Percentiles rank a stretch among this genome's conserved stretches.
phyloP scores from a whole-genome alignment of 805 yeast species.

The Hanseniaspora guilliermondii region DNA sequence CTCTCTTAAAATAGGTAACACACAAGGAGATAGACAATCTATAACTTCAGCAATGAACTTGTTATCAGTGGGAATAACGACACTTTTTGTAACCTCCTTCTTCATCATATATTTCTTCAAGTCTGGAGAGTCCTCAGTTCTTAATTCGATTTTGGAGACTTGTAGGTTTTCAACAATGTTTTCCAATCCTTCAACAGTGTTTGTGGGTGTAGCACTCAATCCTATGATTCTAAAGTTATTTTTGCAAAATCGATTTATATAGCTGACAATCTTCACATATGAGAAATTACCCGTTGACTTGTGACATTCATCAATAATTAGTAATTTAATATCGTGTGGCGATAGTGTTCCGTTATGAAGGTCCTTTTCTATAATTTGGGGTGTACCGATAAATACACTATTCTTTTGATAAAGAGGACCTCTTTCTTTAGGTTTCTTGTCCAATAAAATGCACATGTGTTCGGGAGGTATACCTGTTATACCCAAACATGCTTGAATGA shows the following conservation, averaged over 20 bases:
- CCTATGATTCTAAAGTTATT: conserved; percentile 65
- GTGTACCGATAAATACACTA: conserved; percentile 84
- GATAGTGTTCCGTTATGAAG: conserved; percentile 58
- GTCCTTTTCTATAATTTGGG: conserved; percentile 92
- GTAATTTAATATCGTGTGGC: conserved; percentile 59
- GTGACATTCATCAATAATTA: conserved; percentile 94
- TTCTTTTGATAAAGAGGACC: conserved; percentile 65
- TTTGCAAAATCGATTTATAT: conserved; percentile 46
- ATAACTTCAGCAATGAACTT: conserved; percentile 46
- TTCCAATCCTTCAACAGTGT: conserved; percentile 79
- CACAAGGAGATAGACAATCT: conserved; percentile 46
- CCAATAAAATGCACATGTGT: conserved; percentile 69
- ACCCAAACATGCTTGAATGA: conserved; percentile 80
- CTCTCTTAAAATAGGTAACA: conserved; percentile 49
- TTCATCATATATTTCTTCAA: conserved; percentile 64
- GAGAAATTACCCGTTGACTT: conserved; percentile 84
- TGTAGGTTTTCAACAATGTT: conserved; percentile 59
- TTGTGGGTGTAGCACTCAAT: conserved; percentile 90
- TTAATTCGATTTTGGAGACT: conserved; percentile 67
- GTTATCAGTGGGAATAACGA: conserved; percentile 38
- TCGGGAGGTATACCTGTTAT: conserved; percentile 70
- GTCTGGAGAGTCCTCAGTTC: conserved; percentile 77
- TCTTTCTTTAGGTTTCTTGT: conserved; percentile 45
- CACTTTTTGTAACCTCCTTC: conserved; percentile 43
- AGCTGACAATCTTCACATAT: conserved; percentile 68